These are phyloP conservation scores for Pelargonium exstipulatum DNA, from an alignment of 441 rosid genomes.

Conservation along the genomic window DNA sequence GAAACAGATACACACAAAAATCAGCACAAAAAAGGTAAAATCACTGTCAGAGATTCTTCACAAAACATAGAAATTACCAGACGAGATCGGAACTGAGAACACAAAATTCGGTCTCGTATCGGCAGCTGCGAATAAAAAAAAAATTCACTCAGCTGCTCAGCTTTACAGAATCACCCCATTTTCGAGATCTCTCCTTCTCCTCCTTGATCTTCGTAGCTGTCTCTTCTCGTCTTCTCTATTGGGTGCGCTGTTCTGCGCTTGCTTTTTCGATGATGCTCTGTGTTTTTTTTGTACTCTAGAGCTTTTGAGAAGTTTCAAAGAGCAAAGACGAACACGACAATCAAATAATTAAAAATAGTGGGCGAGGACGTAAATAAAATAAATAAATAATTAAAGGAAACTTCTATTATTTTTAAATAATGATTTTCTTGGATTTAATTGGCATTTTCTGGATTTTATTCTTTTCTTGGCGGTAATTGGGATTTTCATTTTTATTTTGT, in stretches of 20 bases:
- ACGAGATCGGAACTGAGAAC: neutral
- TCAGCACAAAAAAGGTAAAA: neutral
- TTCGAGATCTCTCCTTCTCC: constrained; percentile 6
- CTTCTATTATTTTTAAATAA: neutral
- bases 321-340: constrained; percentile 4
- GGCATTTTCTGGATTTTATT: too few relatives aligned
- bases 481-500: too few relatives aligned
- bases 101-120: neutral
- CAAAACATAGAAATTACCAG: too few relatives aligned
- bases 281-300: neutral
- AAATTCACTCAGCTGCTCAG: neutral
- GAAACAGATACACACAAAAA: neutral
- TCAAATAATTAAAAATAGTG: neutral
- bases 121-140: neutral
- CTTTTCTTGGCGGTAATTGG: too few relatives aligned
- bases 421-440: too few relatives aligned
- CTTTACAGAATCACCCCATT: neutral
- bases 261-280: neutral
- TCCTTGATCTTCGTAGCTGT: neutral
- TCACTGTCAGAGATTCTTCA: neutral
- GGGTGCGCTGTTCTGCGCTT: neutral
- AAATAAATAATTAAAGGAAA: neutral
- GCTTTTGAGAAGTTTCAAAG: neutral
- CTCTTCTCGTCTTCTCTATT: neutral
- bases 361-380: neutral